Percentiles rank a stretch among this genome's conserved stretches.
Evolutionary conservation across 768 basidiomycete genomes (phyloP).

Genomic region (Suillus fuscotomentosus): DNA sequence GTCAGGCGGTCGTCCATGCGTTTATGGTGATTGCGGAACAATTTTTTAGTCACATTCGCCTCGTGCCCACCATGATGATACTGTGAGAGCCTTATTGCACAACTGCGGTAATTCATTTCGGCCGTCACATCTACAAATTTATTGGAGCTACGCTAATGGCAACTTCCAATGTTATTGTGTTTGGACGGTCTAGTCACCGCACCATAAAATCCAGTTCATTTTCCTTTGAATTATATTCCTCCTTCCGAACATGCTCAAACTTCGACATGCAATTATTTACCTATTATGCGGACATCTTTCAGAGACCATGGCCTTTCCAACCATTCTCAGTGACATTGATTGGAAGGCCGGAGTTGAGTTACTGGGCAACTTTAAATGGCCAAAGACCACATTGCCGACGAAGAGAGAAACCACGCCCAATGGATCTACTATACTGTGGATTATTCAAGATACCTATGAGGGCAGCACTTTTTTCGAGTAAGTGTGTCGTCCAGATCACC

Average conservation of each 20-base stretch:
- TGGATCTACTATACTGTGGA: constrained; percentile 59
- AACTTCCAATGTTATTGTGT: background rate
- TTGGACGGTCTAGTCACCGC: background rate
- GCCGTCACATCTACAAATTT: background rate
- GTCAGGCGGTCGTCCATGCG: background rate
- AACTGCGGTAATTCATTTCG: constrained; percentile 1
- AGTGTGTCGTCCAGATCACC: constrained; percentile 19
- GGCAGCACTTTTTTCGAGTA: constrained; percentile 73
- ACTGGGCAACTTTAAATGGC: background rate
- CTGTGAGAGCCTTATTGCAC: background rate
- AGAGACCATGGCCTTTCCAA: constrained; percentile 8
- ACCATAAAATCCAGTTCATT: background rate
- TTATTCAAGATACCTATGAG: constrained; percentile 63
- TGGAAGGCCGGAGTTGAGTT: background rate
- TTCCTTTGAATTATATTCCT: background rate
- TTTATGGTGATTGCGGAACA: background rate
- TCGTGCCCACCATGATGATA: background rate
- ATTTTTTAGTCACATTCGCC: background rate
- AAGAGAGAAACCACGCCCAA: constrained; percentile 41
- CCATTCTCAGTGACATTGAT: background rate
- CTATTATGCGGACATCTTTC: constrained; percentile 15
- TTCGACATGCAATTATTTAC: background rate
- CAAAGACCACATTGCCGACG: background rate
- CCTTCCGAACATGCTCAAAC: background rate
- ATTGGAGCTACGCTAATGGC: background rate